Percentiles rank a stretch among this genome's conserved stretches.
Conservation (phyloP, 208 protist species). For the Angomonas ambiguus region DNA sequence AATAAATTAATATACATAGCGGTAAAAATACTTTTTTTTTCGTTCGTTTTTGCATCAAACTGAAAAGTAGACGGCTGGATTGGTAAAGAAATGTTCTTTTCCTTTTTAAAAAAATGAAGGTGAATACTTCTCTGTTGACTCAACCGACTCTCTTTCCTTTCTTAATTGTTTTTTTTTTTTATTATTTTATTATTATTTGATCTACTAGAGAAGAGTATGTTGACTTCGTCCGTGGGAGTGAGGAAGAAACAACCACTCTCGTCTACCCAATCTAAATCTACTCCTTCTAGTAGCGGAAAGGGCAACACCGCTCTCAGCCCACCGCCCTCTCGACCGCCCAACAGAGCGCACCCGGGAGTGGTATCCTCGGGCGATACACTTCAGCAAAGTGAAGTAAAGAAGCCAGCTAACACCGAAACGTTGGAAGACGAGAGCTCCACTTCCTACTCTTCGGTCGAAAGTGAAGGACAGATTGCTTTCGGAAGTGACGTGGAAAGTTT, state of each 20-base stretch:
- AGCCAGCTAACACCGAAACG: not conserved
- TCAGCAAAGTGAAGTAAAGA: not conserved
- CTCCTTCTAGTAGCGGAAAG: not conserved
- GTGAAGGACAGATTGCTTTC: not conserved
- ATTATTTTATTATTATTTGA: too few relatives aligned
- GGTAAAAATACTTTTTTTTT: too few relatives aligned
- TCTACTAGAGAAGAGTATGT: too few relatives aligned
- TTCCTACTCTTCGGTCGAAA: not conserved
- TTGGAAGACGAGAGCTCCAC: not conserved
- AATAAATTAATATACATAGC: too few relatives aligned
- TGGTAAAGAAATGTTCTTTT: too few relatives aligned
- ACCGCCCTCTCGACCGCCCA: not conserved
- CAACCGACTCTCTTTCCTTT: too few relatives aligned
- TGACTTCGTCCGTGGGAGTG: too few relatives aligned
- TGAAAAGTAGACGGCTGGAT: too few relatives aligned
- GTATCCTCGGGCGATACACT: not conserved
- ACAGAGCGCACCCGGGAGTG: not conserved
- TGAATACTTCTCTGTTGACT: too few relatives aligned
- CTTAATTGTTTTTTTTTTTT: not conserved
- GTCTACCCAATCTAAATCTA: not conserved
- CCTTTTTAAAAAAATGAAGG: too few relatives aligned
- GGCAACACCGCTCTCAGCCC: not conserved
- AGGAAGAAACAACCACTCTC: not conserved
- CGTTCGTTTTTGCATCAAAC: too few relatives aligned
- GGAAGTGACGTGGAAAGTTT: not conserved